A percentile compares a stretch with the other conserved stretches of the same genome.
Evolutionary conservation across 352 stramenopile species (phyloP).

Genomic region (Phytophthora vignae): DNA sequence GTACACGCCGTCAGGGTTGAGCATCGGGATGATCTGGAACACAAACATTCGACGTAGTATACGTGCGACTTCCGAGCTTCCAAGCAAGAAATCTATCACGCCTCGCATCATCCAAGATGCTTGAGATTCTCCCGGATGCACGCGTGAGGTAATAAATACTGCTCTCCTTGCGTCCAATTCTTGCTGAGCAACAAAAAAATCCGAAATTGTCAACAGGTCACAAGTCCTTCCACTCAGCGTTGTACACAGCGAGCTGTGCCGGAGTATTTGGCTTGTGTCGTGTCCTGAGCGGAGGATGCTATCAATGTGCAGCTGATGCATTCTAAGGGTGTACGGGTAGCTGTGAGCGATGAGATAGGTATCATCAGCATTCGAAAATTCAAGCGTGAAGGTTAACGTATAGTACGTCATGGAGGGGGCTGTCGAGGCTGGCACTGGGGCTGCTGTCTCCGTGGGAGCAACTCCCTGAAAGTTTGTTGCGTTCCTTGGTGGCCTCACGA

Average conservation of each 20-base stretch:
- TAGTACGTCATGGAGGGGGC: constrained; percentile 62
- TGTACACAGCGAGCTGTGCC: constrained; percentile 58
- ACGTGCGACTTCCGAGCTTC: constrained; percentile 60
- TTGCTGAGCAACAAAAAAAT: constrained; percentile 43
- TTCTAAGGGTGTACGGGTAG: constrained; percentile 92
- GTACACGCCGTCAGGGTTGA: constrained; percentile 95
- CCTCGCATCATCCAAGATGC: constrained; percentile 96
- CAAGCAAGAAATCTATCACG: constrained; percentile 90
- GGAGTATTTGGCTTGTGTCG: constrained; percentile 40
- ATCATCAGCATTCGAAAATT: constrained; percentile 79
- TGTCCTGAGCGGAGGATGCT: constrained; percentile 30
- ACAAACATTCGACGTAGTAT: constrained; percentile 89
- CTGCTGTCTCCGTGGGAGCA: constrained; percentile 4
- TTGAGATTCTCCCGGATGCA: constrained; percentile 92
- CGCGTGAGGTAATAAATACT: constrained; percentile 87
- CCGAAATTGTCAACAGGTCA: constrained; percentile 81
- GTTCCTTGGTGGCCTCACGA: constrained; percentile 36
- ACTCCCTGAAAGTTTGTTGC: constrained; percentile 4
- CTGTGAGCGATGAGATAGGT: constrained; percentile 93
- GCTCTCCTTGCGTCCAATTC: constrained; percentile 49
- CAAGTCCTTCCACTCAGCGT: constrained; percentile 68
- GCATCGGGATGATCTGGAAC: constrained; percentile 93
- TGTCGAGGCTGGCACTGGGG: background rate
- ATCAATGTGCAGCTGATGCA: constrained; percentile 77
- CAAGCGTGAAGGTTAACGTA: constrained; percentile 90